Evolutionary conservation across 306 rosid genomes (phyloP).

Genomic region (Castanea crenata): DNA sequence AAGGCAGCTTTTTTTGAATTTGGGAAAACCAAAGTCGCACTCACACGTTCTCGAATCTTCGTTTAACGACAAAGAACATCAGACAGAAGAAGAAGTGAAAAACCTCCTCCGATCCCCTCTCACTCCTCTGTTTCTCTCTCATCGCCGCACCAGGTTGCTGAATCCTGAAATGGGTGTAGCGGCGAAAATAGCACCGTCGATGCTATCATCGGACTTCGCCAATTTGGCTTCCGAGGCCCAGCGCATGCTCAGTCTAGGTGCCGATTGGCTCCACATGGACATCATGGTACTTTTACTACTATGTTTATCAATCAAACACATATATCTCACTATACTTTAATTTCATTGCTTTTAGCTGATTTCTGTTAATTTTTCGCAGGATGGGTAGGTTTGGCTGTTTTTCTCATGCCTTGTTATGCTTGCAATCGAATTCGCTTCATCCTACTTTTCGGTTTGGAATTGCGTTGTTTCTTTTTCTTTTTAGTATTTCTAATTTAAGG

Average conservation of each 20-base stretch:
- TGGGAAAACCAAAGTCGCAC: no score
- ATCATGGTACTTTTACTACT: constrained; percentile 59
- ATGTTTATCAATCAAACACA: no score
- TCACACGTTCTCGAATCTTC: no score
- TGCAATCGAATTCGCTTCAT: constrained; percentile 19
- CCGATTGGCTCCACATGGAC: constrained; percentile 99
- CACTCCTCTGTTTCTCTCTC: no score
- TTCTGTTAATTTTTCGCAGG: constrained; percentile 48
- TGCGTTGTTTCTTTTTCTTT: constrained; percentile 1
- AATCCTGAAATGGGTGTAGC: constrained; percentile 39
- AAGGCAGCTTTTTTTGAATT: no score
- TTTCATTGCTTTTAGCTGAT: no score
- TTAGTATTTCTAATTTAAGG: background rate
- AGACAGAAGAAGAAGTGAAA: no score
- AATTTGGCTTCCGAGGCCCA: constrained; percentile 91
- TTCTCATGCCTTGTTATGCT: constrained; percentile 22
- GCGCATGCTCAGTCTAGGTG: constrained; percentile 73
- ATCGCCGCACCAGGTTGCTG: no score
- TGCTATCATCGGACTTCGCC: constrained; percentile 94
- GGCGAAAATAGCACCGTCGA: constrained; percentile 95
- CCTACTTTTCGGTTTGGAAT: constrained; percentile 26
- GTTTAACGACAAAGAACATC: no score
- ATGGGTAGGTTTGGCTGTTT: constrained; percentile 67
- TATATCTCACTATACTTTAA: no score
- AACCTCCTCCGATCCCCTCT: no score